Evolutionary conservation across 163 green algal genomes (phyloP), one percentile per base, ranked within the genome.

Genomic region (Chlamydomonas reinhardtii): DNA sequence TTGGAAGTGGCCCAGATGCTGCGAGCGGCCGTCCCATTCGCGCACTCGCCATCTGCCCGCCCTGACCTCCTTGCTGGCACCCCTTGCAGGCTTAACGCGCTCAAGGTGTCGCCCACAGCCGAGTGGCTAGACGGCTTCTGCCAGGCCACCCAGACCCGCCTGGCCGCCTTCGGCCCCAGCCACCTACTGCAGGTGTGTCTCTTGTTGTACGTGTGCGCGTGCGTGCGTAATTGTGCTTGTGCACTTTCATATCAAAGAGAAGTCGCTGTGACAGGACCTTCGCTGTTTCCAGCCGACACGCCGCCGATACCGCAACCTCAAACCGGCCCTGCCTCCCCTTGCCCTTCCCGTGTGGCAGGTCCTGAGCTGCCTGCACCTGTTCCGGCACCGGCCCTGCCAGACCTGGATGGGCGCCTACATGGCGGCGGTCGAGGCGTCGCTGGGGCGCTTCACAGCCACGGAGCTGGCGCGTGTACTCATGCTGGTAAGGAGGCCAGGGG

Each of bases 291-390:
- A n/a, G n/a, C n/a, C n/a, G n/a, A n/a, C n/a, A n/a, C n/a, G n/a
- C n/a, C n/a, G n/a, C n/a, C n/a, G n/a, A n/a, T n/a, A 48, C 39
- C 8, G 39, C 39, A 48, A 14, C 39, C 39, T 48, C 8, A 48
- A 48, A 48, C 39, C 39, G 5, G 39, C 39, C 5, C 39, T 48
- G 39, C 39, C 39, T 48, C 39, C 39, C 39, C 39, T 48, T 48
- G 5, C 39, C 39, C 5, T 8, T 48, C 39, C 39, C 39, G 39
- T 8, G 5, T 48, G 17, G 14, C 74, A 81, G 74, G 82, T 81
- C 59, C 82, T 88, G 56, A 69, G 32, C 43, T 81, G 64, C 37
- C 82, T 88, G 73, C 82, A 88, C 82, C 65, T 85, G 37, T 85
- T 85, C 79, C 79, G 79, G 3, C 79, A 88, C 61, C 82, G 82